Conservation (phyloP, 805 yeast species). For the Candida sphagnicola region DNA sequence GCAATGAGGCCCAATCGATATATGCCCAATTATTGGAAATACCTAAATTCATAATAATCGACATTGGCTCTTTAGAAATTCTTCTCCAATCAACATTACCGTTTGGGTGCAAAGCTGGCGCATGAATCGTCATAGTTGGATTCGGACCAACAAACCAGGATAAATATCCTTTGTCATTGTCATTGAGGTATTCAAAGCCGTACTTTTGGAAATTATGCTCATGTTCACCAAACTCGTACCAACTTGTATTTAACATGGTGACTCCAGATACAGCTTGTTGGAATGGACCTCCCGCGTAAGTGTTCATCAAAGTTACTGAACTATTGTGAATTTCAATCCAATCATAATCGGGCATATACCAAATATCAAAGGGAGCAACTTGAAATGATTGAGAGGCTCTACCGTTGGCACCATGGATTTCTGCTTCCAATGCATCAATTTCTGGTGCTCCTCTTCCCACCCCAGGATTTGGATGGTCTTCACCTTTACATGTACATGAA, state of each 20-base stretch:
- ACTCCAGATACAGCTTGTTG: conserved; percentile 88
- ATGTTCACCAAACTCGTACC: conserved; percentile 70
- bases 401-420: conserved; percentile 58
- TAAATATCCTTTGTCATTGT: conserved; percentile 64
- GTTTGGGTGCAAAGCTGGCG: conserved; percentile 75
- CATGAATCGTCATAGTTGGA: conserved; percentile 67
- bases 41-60: conserved; percentile 80
- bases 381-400: conserved; percentile 88
- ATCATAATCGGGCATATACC: conserved; percentile 88
- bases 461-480: conserved; percentile 85
- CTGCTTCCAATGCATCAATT: conserved; percentile 87
- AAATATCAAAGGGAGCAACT: conserved; percentile 90
- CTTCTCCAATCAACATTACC: conserved; percentile 83
- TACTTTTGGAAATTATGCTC: conserved; percentile 58
- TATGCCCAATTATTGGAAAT: conserved; percentile 86
- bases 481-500: conserved; percentile 76
- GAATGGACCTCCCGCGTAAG: conserved; percentile 86
- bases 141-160: conserved; percentile 78
- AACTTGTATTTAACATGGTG: conserved; percentile 67
- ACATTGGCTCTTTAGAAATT: conserved; percentile 86
- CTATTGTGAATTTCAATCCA: conserved; percentile 67
- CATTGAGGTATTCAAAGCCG: conserved; percentile 73
- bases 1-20: conserved; percentile 77
- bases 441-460: conserved; percentile 94
- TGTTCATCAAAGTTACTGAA: conserved; percentile 73